Evolutionary conservation across 345 rosid genomes (phyloP), one percentile per base, ranked within the genome.

Genomic region (Heritiera littoralis): DNA sequence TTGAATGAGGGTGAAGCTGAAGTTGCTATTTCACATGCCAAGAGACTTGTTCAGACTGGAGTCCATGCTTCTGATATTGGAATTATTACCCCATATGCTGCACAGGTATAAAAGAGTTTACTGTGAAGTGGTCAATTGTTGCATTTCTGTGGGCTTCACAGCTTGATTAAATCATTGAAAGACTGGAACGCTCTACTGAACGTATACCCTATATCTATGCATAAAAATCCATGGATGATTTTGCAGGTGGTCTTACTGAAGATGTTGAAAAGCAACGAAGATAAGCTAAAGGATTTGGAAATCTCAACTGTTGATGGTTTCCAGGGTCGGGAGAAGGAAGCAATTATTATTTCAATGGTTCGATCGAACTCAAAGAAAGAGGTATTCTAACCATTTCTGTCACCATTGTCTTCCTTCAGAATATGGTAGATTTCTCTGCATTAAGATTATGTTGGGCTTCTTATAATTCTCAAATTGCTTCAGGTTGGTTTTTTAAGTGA

Each of bases 301-400:
- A 86, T 96, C 77, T 95, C 96, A 13, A 95, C 98, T 0, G 99
- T 96, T 79, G 99, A 96, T 82, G 99, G 98, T 59, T 96, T 96
- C 80, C 99, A 94, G 84, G 99, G 99, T 60, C 90, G 98, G 73
- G 99, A 94, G 86, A 94, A 96, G 86, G 99, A 94, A 87, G 94
- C 97, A 18, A 90, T 96, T 49, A 89, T 96, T 66, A 94, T 94
- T 73, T 96, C 99, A 45, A 96, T 94, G 98, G 99, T 94, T 81
- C 88, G 98, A 55, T 96, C 98, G 28, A 96, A 94, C 74, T 85
- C 99, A 17, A 92, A 89, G 87, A 90, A 89, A 78, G 98, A 96
- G 88, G 98, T 92, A 84, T 8, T 77, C 35, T 77, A 74, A 65
- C 68, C 80, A 66, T 51, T 63, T 45, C 70, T 38, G 2, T 45